A percentile compares a stretch with the other conserved stretches of the same genome.
Evolutionary conservation across 2,329 filamentous ascomycete species (phyloP).

Genomic region (Exophiala sp.): DNA sequence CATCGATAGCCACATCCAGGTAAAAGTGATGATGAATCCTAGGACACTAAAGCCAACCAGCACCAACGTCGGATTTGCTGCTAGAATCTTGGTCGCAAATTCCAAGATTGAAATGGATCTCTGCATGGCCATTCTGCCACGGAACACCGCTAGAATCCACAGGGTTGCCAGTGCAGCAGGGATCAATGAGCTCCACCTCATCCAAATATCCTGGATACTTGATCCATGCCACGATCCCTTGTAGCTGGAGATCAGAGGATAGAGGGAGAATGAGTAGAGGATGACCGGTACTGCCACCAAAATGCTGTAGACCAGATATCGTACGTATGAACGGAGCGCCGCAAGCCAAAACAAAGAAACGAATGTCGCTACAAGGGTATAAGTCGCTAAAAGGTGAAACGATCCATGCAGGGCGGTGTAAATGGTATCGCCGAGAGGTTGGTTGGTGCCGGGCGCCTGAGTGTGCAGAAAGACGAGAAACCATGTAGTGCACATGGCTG

Average conservation of each 20-base stretch:
- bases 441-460: constrained; percentile 59
- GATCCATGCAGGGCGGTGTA: constrained; percentile 83
- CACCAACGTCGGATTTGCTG: constrained; percentile 75
- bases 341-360: constrained; percentile 89
- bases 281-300: constrained; percentile 79
- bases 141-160: constrained; percentile 79
- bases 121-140: constrained; percentile 70
- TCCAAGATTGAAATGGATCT: constrained; percentile 85
- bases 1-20: constrained; percentile 95
- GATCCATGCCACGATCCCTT: constrained; percentile 67
- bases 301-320: constrained; percentile 73
- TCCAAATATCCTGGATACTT: constrained; percentile 75
- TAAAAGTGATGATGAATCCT: constrained; percentile 72
- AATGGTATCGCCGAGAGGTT: constrained; percentile 82
- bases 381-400: constrained; percentile 81
- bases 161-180: constrained; percentile 66
- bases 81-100: constrained; percentile 81
- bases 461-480: constrained; percentile 89
- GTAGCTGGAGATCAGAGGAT: constrained; percentile 85
- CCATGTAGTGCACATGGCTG: constrained; percentile 78
- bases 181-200: constrained; percentile 79
- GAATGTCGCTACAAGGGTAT: constrained; percentile 82
- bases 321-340: constrained; percentile 77
- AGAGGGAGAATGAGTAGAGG: constrained; percentile 81
- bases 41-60: constrained; percentile 76